Evolutionary conservation across 345 rosid species (phyloP).

Genomic region (Turritis glabra): DNA sequence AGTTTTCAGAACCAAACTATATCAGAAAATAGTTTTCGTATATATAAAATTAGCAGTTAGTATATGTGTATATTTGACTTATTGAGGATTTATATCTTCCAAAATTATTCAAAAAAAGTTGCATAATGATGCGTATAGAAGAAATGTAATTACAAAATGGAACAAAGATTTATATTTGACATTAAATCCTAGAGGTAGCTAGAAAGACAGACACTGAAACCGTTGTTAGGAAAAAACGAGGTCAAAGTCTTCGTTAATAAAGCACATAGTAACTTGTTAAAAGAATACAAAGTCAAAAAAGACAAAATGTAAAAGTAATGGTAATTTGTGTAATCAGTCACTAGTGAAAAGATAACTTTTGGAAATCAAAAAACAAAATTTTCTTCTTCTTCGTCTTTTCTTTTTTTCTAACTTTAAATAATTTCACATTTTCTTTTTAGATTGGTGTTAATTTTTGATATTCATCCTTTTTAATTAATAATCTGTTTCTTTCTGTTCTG

Average conservation of each 20-base stretch:
- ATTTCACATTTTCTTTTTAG: background rate
- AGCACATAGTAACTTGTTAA: slow-evolving; percentile 27
- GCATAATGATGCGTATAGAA: background rate
- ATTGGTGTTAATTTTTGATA: background rate
- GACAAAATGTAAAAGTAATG: slow-evolving; percentile 16
- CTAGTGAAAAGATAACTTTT: slow-evolving; percentile 33
- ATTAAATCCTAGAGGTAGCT: slow-evolving; percentile 33
- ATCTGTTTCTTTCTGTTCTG: background rate
- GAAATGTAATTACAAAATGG: background rate
- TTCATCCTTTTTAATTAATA: background rate
- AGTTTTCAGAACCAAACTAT: background rate
- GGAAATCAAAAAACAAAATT: slow-evolving; percentile 4
- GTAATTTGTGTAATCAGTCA: slow-evolving; percentile 36
- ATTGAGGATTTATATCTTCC: background rate
- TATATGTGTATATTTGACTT: too few species aligned
- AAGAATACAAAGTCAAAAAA: slow-evolving; percentile 15
- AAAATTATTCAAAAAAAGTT: background rate
- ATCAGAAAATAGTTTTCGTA: background rate
- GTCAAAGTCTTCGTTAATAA: slow-evolving; percentile 37
- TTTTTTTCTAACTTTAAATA: background rate
- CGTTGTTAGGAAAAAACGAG: background rate
- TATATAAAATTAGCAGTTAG: background rate
- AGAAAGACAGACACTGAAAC: slow-evolving; percentile 29
- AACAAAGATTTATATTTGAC: background rate
- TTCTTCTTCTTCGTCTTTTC: background rate